A percentile compares a stretch with the other conserved stretches of the same genome.
Evolutionary conservation across 805 yeast genomes (phyloP).

Genomic region (Ogataea neopini): DNA sequence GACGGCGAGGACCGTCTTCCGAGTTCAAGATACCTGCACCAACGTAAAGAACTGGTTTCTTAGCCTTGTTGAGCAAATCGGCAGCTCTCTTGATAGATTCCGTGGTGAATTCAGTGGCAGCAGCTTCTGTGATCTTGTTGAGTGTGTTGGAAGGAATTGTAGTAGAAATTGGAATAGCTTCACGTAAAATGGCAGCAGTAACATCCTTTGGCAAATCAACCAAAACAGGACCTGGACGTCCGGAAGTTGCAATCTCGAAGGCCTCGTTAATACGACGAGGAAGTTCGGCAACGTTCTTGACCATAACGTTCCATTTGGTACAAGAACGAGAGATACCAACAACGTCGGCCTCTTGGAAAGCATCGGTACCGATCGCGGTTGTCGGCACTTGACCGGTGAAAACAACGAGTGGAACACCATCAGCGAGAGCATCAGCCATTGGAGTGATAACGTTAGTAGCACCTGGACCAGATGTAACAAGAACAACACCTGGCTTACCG

Average conservation of each 20-base stretch:
- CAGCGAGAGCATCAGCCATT: conserved; percentile 95
- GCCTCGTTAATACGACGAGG: conserved; percentile 97
- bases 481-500: conserved; percentile 96
- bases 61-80: conserved; percentile 72
- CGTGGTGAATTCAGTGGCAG: conserved; percentile 70
- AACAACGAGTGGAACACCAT: conserved; percentile 96
- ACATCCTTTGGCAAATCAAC: conserved; percentile 98
- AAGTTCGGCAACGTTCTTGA: conserved; percentile 87
- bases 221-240: conserved; percentile 98
- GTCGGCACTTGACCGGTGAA: conserved; percentile 98
- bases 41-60: conserved; percentile 85
- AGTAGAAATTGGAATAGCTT: conserved; percentile 78
- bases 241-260: conserved; percentile 92
- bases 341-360: conserved; percentile 99
- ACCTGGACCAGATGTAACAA: conserved; percentile 99
- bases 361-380: conserved; percentile 94
- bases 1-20: conserved; percentile 73
- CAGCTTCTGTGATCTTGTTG: conserved; percentile 65
- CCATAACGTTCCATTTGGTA: conserved; percentile 99
- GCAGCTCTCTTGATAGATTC: conserved; percentile 80
- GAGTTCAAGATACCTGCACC: conserved; percentile 88
- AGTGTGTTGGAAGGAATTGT: conserved; percentile 78
- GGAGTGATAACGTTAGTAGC: conserved; percentile 99
- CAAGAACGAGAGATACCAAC: conserved; percentile 96
- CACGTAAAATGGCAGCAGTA: conserved; percentile 84